phyloP scores from a whole-genome alignment of 257 asterid genomes.

The Solanum arcanum region DNA sequence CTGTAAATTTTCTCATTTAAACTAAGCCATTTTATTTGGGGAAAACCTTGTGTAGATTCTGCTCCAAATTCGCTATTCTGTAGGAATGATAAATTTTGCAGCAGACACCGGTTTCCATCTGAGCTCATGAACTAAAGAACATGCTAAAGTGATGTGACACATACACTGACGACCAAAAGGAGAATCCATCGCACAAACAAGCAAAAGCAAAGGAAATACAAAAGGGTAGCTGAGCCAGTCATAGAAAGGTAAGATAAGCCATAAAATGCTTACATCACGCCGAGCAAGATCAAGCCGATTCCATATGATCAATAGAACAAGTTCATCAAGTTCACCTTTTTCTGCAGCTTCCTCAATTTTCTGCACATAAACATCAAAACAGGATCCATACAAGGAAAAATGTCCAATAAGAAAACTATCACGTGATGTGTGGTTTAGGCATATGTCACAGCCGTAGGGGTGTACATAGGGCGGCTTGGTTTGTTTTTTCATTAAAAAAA shows the following conservation, averaged over 20 bases:
- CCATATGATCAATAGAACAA: slow-evolving; percentile 82
- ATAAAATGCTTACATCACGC: slow-evolving; percentile 65
- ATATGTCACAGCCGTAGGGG: neutral
- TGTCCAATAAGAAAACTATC: neutral
- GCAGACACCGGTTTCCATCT: neutral
- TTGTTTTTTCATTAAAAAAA: no score
- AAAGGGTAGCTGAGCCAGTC: neutral
- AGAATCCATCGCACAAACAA: neutral
- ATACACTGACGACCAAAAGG: neutral
- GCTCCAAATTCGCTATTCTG: neutral
- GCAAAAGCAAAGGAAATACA: neutral
- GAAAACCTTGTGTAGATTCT: neutral
- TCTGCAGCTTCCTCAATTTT: slow-evolving; percentile 95
- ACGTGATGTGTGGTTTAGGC: neutral
- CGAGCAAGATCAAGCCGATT: slow-evolving; percentile 95
- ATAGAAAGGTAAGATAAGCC: neutral
- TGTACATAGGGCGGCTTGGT: no score
- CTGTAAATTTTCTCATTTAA: neutral
- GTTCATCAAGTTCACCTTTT: slow-evolving; percentile 79
- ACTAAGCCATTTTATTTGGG: neutral
- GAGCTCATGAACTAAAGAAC: neutral
- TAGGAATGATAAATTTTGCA: neutral
- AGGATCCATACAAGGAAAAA: neutral
- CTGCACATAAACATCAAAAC: slow-evolving; percentile 29
- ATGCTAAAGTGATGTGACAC: neutral